A percentile compares a stretch with the other conserved stretches of the same genome.
Evolutionary conservation across 2,329 filamentous ascomycete species (phyloP).

Genomic region (Trichoderma sp.): DNA sequence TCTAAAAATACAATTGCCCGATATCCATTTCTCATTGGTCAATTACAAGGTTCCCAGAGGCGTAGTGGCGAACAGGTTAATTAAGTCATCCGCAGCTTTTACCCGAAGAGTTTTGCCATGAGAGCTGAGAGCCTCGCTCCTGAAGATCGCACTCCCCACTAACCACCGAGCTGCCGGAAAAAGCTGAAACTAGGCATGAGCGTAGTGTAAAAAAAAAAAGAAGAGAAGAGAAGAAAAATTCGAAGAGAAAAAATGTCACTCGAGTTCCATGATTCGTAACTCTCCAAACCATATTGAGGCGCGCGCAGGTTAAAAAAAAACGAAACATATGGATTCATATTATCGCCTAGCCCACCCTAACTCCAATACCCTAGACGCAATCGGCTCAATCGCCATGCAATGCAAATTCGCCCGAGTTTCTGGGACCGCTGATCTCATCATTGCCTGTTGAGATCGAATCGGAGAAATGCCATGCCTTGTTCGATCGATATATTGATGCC

Average conservation of each 20-base stretch:
- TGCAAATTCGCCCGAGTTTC: neutral
- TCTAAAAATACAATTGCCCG: neutral
- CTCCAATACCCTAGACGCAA: neutral
- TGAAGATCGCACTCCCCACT: neutral
- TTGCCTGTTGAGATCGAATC: constrained; percentile 7
- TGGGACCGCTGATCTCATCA: neutral
- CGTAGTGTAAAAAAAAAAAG: neutral
- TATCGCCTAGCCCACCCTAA: neutral
- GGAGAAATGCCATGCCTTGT: constrained; percentile 1
- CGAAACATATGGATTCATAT: neutral
- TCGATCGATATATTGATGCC: constrained; percentile 13
- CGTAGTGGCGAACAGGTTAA: neutral
- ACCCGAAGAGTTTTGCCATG: constrained; percentile 3
- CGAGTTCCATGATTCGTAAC: neutral
- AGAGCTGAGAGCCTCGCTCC: neutral
- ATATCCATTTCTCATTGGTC: neutral
- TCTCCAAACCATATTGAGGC: neutral
- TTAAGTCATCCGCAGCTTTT: constrained; percentile 6
- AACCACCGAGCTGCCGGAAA: neutral
- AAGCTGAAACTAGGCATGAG: neutral
- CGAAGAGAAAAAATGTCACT: neutral
- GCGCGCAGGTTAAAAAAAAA: neutral
- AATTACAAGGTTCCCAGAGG: neutral
- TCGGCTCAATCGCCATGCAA: constrained; percentile 6
- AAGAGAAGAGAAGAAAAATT: neutral